phyloP scores from a whole-genome alignment of 352 stramenopile genomes.

The Nothophytophthora sp. region DNA sequence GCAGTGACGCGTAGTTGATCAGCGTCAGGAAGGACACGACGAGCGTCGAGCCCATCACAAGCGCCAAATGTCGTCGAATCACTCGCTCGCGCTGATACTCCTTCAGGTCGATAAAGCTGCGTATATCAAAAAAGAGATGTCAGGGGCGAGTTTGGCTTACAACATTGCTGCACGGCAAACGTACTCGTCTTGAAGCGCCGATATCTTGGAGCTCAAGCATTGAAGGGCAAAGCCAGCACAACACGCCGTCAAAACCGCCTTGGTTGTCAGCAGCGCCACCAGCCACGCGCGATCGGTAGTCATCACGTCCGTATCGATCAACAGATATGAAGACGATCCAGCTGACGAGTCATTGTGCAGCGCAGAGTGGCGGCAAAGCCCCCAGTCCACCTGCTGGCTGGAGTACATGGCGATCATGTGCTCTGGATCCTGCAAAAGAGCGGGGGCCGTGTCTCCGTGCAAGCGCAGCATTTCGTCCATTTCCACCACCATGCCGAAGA shows the following conservation, averaged over 20 bases:
- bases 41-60: conserved; percentile 40
- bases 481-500: conserved; percentile 59
- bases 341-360: conserved; percentile 7
- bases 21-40: conserved; percentile 51
- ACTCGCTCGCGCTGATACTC: conserved; percentile 64
- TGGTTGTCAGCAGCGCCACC: conserved; percentile 33
- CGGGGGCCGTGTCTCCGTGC: conserved; percentile 22
- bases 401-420: conserved; percentile 39
- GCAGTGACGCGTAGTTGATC: conserved; percentile 53
- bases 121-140: conserved; percentile 2
- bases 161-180: conserved; percentile 10
- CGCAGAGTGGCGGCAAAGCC: conserved; percentile 11
- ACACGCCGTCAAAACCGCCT: conserved; percentile 31
- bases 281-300: conserved; percentile 55
- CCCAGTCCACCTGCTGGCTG: conserved; percentile 29
- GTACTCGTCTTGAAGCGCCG: conserved; percentile 68
- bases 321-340: conserved; percentile 18
- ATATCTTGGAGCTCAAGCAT: conserved; percentile 57
- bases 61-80: conserved; percentile 35
- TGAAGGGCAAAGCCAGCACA: conserved; percentile 36
- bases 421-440: conserved; percentile 25
- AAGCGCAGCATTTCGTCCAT: conserved; percentile 55
- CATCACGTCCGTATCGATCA: conserved; percentile 38
- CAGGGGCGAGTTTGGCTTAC: not conserved
- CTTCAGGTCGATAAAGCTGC: conserved; percentile 68